phyloP scores from a whole-genome alignment of 495 filamentous ascomycete genomes.

The Penicillium herquei region DNA sequence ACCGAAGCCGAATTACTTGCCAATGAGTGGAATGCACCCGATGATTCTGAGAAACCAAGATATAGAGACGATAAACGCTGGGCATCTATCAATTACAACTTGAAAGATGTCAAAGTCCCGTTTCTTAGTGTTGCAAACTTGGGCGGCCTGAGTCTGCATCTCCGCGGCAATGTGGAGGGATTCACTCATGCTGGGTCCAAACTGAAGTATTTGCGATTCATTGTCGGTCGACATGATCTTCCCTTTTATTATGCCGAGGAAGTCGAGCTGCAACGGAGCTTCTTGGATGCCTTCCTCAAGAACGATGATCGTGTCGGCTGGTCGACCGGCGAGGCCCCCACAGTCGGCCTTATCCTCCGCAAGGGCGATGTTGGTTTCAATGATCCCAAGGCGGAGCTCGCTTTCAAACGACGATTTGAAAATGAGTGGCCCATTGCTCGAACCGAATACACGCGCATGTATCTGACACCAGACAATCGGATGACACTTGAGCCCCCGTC shows the following conservation, averaged over 20 bases:
- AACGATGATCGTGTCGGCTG: conserved; percentile 59
- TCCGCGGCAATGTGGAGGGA: conserved; percentile 62
- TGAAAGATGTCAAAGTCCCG: conserved; percentile 58
- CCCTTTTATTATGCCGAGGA: conserved; percentile 69
- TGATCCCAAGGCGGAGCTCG: conserved; percentile 52
- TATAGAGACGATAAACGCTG: conserved; percentile 46
- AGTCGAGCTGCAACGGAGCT: conserved; percentile 61
- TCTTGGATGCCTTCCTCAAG: conserved; percentile 67
- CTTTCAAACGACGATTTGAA: conserved; percentile 50
- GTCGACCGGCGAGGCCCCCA: conserved; percentile 53
- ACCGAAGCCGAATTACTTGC: conserved; percentile 51
- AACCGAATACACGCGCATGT: conserved; percentile 57
- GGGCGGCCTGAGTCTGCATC: conserved; percentile 59
- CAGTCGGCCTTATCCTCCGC: conserved; percentile 56
- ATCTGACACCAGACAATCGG: conserved; percentile 38
- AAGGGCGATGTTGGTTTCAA: conserved; percentile 64
- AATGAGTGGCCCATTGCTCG: conserved; percentile 61
- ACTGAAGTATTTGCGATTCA: conserved; percentile 62
- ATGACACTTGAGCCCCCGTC: conserved; percentile 30
- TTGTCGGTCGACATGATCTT: conserved; percentile 66
- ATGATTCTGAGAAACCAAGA: conserved; percentile 50
- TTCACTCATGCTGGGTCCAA: conserved; percentile 57
- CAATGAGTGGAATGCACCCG: conserved; percentile 49
- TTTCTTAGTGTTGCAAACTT: conserved; percentile 61
- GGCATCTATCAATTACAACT: conserved; percentile 31